Evolutionary conservation across 345 rosid genomes (phyloP), one percentile per base, ranked within the genome.

Genomic region (Linum usitatissimum): DNA sequence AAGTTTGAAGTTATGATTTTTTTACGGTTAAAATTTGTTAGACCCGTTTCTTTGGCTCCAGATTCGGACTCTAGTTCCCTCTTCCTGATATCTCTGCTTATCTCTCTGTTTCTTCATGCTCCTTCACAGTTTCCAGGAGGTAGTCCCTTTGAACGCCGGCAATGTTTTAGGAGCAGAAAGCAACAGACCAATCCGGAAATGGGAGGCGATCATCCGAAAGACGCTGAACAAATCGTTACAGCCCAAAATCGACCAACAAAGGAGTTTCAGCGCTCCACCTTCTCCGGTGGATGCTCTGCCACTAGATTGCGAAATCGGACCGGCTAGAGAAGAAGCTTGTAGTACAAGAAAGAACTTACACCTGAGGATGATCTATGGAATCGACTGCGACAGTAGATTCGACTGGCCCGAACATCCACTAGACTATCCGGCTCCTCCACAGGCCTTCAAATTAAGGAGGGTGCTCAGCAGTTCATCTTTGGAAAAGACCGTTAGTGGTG

Each of bases 91-190:
- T 40, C 8, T 40, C 48, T 40, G 48, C 48, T 40, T 20, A 45
- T 56, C 36, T 38, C 58, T 55, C 30, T 62, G 28, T 55, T 34
- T 34, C 38, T 4, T 34, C 5, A 34, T 34, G 38, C 0, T 18
- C 20, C 9, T 39, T 9, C n/a, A n/a, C 72, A 94, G 99, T 66
- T 88, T 94, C 70, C 97, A 94, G 70, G 99, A 94, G 81, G 90
- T 94, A 20, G 99, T 94, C 65, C 97, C 99, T 39, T 57, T 94
- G 83, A 94, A 74, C 79, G 96, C 99, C 20, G 97, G 91, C 30
- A 94, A 94, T 59, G 93, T 94, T 18, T 75, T 94, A 3, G 99
- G 99, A 65, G 95, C 97, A 55, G 99, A 94, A 80, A 94, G 89
- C 59, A 71, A 60, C 70, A 77, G 84, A 64, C 99, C 97, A 8